Evolutionary conservation across 148 eudicot genomes (phyloP).

Genomic region (Heliosperma pusillum): DNA sequence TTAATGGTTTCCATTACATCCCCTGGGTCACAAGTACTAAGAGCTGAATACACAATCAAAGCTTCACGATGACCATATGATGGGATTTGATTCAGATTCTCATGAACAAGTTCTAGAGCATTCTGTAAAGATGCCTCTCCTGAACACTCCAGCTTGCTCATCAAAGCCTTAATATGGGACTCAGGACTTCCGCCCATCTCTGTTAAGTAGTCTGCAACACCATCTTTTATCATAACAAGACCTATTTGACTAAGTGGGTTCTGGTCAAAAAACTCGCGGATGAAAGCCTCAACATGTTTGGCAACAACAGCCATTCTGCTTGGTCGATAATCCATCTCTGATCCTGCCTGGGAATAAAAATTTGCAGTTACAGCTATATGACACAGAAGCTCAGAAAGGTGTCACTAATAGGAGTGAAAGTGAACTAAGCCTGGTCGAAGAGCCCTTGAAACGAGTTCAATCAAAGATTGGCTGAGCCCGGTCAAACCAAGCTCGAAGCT

Average conservation of each 20-base stretch:
- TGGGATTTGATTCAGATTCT: conserved; percentile 64
- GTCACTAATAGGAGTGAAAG: neutral
- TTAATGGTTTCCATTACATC: conserved; percentile 82
- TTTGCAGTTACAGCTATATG: neutral
- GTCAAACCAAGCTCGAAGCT: neutral
- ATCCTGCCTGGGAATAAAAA: conserved; percentile 57
- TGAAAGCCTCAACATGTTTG: conserved; percentile 75
- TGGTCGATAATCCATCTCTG: conserved; percentile 83
- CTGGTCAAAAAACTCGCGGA: conserved; percentile 95
- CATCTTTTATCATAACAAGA: conserved; percentile 70
- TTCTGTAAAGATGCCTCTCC: conserved; percentile 95
- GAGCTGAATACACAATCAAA: conserved; percentile 75
- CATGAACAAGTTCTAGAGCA: conserved; percentile 81
- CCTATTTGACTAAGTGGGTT: conserved; percentile 94
- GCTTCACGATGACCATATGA: conserved; percentile 96
- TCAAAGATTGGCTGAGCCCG: neutral
- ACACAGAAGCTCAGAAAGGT: neutral
- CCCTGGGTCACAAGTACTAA: conserved; percentile 95
- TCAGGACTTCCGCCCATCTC: conserved; percentile 99
- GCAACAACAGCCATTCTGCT: conserved; percentile 85
- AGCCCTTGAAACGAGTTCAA: neutral
- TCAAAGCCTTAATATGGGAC: conserved; percentile 82
- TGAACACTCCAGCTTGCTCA: conserved; percentile 84
- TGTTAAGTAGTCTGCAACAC: conserved; percentile 74
- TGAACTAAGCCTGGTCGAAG: neutral